Evolutionary conservation across 345 rosid genomes (phyloP).

Genomic region (Excoecaria agallocha): DNA sequence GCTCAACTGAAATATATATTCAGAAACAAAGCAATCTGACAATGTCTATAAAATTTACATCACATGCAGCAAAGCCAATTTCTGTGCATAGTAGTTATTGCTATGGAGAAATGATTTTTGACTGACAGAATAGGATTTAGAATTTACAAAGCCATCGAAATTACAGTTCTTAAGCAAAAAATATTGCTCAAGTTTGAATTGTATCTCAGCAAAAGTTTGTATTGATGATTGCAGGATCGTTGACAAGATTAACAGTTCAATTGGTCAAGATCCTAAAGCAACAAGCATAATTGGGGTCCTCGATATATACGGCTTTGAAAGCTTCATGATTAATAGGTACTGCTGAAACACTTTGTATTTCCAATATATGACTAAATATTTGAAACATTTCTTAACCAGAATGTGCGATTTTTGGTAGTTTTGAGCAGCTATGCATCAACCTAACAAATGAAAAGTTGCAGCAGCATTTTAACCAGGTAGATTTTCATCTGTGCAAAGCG

Average conservation of each 20-base stretch:
- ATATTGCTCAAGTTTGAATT: not conserved
- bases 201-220: not conserved
- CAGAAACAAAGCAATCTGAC: slow-evolving; percentile 1
- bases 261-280: slow-evolving; percentile 71
- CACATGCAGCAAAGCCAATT: not conserved
- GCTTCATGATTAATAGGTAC: slow-evolving; percentile 71
- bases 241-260: slow-evolving; percentile 66
- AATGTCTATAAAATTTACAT: not conserved
- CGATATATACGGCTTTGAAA: slow-evolving; percentile 77
- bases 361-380: not conserved
- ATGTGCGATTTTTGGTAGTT: slow-evolving; percentile 38
- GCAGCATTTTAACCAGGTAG: slow-evolving; percentile 77
- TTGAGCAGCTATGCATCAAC: slow-evolving; percentile 80
- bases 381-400: slow-evolving; percentile 1
- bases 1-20: slow-evolving; percentile 9
- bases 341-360: slow-evolving; percentile 1
- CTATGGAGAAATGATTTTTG: not conserved
- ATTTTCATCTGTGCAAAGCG: not conserved
- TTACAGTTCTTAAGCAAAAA: not conserved
- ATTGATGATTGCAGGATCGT: slow-evolving; percentile 55
- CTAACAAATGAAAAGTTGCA: slow-evolving; percentile 79
- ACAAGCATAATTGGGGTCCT: slow-evolving; percentile 68
- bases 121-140: not conserved
- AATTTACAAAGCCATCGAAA: not conserved
- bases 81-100: not conserved